phyloP scores from a whole-genome alignment of 768 basidiomycete genomes.

The Boletus tylopilopsis region DNA sequence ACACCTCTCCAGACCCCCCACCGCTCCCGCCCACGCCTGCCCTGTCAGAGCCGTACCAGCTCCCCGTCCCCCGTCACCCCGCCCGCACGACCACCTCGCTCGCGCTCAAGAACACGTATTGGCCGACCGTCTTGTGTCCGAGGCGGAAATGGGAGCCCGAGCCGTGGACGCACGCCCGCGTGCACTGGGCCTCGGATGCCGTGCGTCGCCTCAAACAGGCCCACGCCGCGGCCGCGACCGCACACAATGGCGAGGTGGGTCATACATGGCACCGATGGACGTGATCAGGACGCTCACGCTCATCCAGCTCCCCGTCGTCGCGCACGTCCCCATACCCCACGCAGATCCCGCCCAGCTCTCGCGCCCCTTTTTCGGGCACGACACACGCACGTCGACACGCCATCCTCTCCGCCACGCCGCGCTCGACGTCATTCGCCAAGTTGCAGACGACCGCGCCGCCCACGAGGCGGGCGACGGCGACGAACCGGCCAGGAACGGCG shows the following conservation, averaged over 20 bases:
- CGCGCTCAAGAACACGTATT: constrained; percentile 63
- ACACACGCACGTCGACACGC: constrained; percentile 60
- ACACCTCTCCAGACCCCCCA: constrained; percentile 39
- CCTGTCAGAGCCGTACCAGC: constrained; percentile 50
- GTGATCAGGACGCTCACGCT: not conserved
- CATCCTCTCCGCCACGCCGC: constrained; percentile 88
- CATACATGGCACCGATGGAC: too few species aligned
- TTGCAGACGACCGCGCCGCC: constrained; percentile 56
- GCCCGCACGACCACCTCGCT: constrained; percentile 69
- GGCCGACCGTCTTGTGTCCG: constrained; percentile 82
- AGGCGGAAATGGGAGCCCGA: constrained; percentile 63
- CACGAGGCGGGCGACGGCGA: not conserved
- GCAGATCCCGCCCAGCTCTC: constrained; percentile 26
- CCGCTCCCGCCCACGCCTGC: constrained; percentile 45
- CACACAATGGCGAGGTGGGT: constrained; percentile 58
- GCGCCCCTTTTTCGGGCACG: constrained; percentile 51
- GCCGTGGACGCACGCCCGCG: constrained; percentile 61
- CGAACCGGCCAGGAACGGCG: constrained; percentile 48
- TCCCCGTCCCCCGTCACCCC: constrained; percentile 60
- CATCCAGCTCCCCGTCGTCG: constrained; percentile 68
- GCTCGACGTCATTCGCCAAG: constrained; percentile 66
- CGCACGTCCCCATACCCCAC: constrained; percentile 60
- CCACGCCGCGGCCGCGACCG: constrained; percentile 35
- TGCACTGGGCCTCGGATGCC: constrained; percentile 74
- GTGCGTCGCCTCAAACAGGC: constrained; percentile 49